Evolutionary conservation across 2,329 filamentous ascomycete genomes (phyloP).

Genomic region (Cyphellophora attinorum): DNA sequence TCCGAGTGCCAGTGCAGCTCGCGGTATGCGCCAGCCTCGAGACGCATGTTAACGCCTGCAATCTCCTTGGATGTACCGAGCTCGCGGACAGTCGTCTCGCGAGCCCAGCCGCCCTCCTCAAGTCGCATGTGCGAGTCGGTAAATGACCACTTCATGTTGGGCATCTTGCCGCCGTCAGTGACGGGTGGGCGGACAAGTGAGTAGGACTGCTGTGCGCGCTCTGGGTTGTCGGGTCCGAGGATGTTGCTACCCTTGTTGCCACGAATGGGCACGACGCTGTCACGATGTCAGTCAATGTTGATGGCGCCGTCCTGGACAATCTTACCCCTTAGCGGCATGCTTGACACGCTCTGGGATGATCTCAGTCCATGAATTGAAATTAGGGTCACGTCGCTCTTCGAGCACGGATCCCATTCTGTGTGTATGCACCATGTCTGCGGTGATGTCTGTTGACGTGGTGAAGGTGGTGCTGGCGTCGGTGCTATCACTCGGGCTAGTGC

Average conservation of each 20-base stretch:
- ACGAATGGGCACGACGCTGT: neutral
- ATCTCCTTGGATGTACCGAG: slow-evolving; percentile 47
- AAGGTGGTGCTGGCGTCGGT: slow-evolving; percentile 37
- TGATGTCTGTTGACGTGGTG: slow-evolving; percentile 11
- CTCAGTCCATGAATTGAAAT: slow-evolving; percentile 12
- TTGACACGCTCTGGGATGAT: slow-evolving; percentile 20
- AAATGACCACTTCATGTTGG: slow-evolving; percentile 60
- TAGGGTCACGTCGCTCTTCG: slow-evolving; percentile 12
- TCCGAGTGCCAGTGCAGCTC: slow-evolving; percentile 77
- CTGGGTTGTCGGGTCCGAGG: slow-evolving; percentile 58
- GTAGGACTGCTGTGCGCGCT: slow-evolving; percentile 58
- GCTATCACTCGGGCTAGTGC: too few species aligned
- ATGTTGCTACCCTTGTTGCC: slow-evolving; percentile 52
- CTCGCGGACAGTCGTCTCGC: slow-evolving; percentile 47
- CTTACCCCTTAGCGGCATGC: slow-evolving; percentile 35
- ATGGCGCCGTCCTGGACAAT: too few species aligned
- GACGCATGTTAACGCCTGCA: slow-evolving; percentile 69
- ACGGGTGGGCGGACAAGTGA: slow-evolving; percentile 61
- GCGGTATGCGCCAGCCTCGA: slow-evolving; percentile 62
- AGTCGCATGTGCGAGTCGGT: neutral
- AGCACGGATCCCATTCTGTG: slow-evolving; percentile 4
- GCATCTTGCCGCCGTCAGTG: slow-evolving; percentile 60
- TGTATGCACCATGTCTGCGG: slow-evolving; percentile 9
- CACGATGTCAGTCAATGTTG: neutral
- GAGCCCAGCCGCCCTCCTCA: slow-evolving; percentile 66